Conservation (phyloP, 2,329 filamentous ascomycete genomes). For the Diplocarpon mali region DNA sequence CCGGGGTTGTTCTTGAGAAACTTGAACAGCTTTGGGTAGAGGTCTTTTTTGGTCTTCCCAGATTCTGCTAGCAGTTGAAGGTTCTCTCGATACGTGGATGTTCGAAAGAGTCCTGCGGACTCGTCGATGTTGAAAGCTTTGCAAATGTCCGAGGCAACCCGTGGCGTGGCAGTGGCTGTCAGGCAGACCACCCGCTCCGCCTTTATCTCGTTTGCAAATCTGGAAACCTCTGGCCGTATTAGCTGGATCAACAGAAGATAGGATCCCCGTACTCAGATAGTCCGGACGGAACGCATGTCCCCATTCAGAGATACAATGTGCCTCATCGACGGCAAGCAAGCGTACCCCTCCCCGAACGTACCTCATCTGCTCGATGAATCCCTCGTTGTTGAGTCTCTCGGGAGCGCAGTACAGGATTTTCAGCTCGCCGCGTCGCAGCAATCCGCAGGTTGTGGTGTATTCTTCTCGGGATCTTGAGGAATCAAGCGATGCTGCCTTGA, state of each 20-base stretch:
- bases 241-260: constrained; percentile 5
- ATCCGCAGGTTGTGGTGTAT: constrained; percentile 32
- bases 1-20: constrained; percentile 42
- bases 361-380: constrained; percentile 45
- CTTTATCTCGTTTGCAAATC: constrained; percentile 42
- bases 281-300: constrained; percentile 39
- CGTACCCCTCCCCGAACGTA: constrained; percentile 43
- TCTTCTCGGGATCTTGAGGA: constrained; percentile 39
- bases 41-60: constrained; percentile 32
- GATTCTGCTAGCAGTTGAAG: constrained; percentile 42
- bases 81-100: constrained; percentile 44
- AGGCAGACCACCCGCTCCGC: constrained; percentile 49
- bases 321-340: constrained; percentile 46
- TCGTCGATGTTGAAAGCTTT: constrained; percentile 38
- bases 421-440: constrained; percentile 36
- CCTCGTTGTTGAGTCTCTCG: constrained; percentile 49
- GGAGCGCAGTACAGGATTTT: constrained; percentile 48
- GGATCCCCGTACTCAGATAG: constrained; percentile 38
- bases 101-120: constrained; percentile 40
- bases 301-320: constrained; percentile 49
- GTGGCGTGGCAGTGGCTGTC: constrained; percentile 47
- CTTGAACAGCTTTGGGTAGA: constrained; percentile 33
- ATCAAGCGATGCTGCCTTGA: constrained; percentile 43
- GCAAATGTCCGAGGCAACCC: constrained; percentile 44
- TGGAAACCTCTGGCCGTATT: constrained; percentile 32